Percentiles rank a stretch among this genome's conserved stretches.
These are phyloP conservation scores for Thermochaetoides thermophila DNA, from an alignment of 495 filamentous ascomycete genomes.

Conservation along the genomic window DNA sequence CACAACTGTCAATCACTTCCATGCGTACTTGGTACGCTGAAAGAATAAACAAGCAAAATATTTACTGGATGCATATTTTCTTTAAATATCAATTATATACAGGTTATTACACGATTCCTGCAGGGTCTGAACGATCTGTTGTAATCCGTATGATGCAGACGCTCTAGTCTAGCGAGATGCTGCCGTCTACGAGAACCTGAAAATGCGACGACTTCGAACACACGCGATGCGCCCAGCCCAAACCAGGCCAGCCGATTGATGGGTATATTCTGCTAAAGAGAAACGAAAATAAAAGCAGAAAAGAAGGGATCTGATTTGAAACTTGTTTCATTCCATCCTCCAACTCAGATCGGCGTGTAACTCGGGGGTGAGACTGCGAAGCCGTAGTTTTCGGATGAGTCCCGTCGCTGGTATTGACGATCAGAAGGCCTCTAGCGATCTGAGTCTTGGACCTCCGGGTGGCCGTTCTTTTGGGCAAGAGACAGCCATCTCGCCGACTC, in stretches of 20 bases:
- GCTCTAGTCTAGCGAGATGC: no score
- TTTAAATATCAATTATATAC: no score
- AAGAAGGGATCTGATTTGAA: neutral
- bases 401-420: neutral
- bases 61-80: neutral
- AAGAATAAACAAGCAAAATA: no score
- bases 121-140: no score
- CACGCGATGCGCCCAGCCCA: neutral
- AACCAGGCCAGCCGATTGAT: no score
- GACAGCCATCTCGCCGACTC: slow-evolving; percentile 9
- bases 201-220: neutral
- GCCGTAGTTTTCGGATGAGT: neutral
- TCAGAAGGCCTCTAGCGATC: slow-evolving; percentile 8
- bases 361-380: neutral
- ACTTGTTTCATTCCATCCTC: neutral
- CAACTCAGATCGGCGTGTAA: slow-evolving; percentile 2
- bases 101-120: no score
- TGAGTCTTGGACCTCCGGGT: slow-evolving; percentile 11
- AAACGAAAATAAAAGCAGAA: neutral
- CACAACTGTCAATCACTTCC: no score
- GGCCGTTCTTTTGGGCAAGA: slow-evolving; percentile 18
- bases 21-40: no score
- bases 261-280: no score
- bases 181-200: no score
- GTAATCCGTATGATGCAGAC: no score